phyloP scores from a whole-genome alignment of 139 green algal genomes.

The Volvox africanus region DNA sequence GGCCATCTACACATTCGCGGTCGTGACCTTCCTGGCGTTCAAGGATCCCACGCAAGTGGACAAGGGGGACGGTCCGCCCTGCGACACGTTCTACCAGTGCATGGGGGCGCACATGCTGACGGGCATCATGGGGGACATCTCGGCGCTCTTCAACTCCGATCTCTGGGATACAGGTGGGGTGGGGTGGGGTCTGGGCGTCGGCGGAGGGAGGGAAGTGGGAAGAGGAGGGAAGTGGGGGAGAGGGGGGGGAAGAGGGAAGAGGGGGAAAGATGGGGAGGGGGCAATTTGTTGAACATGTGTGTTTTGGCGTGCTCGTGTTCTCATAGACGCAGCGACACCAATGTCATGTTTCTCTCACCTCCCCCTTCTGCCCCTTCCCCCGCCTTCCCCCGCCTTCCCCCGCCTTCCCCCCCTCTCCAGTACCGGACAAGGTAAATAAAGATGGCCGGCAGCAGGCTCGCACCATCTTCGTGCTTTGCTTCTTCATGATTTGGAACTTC shows the following conservation, averaged over 20 bases:
- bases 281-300: too few relatives aligned
- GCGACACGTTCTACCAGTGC: constrained; percentile 63
- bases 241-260: neutral
- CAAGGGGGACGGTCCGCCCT: constrained; percentile 45
- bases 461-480: constrained; percentile 55
- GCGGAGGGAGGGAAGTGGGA: neutral
- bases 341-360: too few relatives aligned
- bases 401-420: neutral
- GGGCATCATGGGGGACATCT: constrained; percentile 55
- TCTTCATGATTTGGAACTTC: constrained; percentile 66
- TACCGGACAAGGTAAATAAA: constrained; percentile 9
- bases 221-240: neutral
- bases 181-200: too few relatives aligned
- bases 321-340: too few relatives aligned
- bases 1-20: constrained; percentile 52
- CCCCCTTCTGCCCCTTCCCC: neutral
- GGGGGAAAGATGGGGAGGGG: neutral
- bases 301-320: too few relatives aligned
- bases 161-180: constrained; percentile 42
- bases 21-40: constrained; percentile 55
- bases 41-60: constrained; percentile 21
- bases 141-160: constrained; percentile 29
- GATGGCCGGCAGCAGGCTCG: constrained; percentile 44
- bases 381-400: neutral
- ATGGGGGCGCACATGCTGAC: constrained; percentile 54